Evolutionary conservation across 2,329 filamentous ascomycete genomes (phyloP), one percentile per base, ranked within the genome.

Genomic region (Scopulariopsis brevicaulis): DNA sequence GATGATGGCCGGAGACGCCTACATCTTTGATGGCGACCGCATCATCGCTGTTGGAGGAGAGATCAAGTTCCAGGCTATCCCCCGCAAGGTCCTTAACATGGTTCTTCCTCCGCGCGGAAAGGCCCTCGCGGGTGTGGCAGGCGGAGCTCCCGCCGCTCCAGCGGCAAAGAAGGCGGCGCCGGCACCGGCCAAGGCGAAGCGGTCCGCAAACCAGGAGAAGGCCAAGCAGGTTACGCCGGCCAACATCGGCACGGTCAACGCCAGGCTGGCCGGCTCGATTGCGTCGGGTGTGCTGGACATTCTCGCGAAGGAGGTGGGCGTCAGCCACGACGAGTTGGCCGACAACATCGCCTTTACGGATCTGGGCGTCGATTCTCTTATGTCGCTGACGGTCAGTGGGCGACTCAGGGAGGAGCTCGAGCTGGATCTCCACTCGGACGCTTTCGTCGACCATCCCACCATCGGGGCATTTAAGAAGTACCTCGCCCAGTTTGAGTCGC

Each of bases 31-130:
- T 28, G 74, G 75, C 46, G 77, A 79, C 37, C 70, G 66, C 56
- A 71, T 80, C 43, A 74, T 80, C 2, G 78, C 74, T 50, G 65
- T 79, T 10, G 66, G 70, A 37, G 72, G 76, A 56, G 82, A 84
- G 55, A 76, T 87, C 63, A 84, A 83, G 70, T 87, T 88, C 74
- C 80, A 83, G 67, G 77, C 81, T 63, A 85, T 87, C 57, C 84
- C 85, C 40, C 83, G 85, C 64, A 80, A 81, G 64, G 75, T 85
- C 25, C 74, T 88, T 60, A 85, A 86, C 73, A 78, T 83, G 63
- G 79, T 89, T 68, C 72, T 89, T 61, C 84, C 85, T 58, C 84
- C 84, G 1, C 74, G 77, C 32, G 80, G 80, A 53, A 76, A 76
- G 61, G 71, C 69, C 46, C 68, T 71, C 24, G 69, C 72, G 50